These are phyloP conservation scores for Aspergillus diversus DNA, from an alignment of 495 filamentous ascomycete species.

Conservation along the genomic window DNA sequence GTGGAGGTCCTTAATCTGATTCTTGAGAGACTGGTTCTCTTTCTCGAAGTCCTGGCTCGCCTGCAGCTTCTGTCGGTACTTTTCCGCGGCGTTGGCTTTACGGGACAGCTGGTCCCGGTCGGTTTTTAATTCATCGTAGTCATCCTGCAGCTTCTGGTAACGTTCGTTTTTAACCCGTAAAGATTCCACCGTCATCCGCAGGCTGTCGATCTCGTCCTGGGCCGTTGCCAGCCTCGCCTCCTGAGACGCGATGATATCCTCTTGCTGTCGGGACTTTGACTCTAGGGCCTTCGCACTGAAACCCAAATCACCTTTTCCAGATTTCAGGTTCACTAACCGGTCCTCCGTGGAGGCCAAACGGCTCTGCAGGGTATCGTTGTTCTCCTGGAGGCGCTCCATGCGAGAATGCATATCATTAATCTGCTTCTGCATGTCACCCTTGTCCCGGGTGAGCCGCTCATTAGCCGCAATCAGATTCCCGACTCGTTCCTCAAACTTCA, in stretches of 20 bases:
- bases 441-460: constrained; percentile 55
- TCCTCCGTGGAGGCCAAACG: constrained; percentile 53
- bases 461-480: constrained; percentile 56
- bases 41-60: constrained; percentile 71
- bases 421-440: constrained; percentile 54
- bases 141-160: constrained; percentile 62
- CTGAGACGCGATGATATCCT: constrained; percentile 60
- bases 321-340: constrained; percentile 46
- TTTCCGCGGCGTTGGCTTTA: constrained; percentile 76
- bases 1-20: constrained; percentile 60
- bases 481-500: constrained; percentile 57
- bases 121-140: constrained; percentile 71
- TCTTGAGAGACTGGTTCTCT: constrained; percentile 66
- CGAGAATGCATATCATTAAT: constrained; percentile 59
- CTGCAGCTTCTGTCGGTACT: constrained; percentile 75
- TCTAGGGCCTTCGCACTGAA: constrained; percentile 52
- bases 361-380: constrained; percentile 56
- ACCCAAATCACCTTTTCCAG: constrained; percentile 48
- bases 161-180: constrained; percentile 42
- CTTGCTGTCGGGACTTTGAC: constrained; percentile 52
- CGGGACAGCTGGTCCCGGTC: constrained; percentile 76
- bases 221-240: constrained; percentile 57
- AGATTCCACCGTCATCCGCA: constrained; percentile 16
- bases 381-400: constrained; percentile 59
- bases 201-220: constrained; percentile 37